A percentile compares a stretch with the other conserved stretches of the same genome.
phyloP scores from a whole-genome alignment of 768 basidiomycete genomes.

The Agaricus subrufescens region DNA sequence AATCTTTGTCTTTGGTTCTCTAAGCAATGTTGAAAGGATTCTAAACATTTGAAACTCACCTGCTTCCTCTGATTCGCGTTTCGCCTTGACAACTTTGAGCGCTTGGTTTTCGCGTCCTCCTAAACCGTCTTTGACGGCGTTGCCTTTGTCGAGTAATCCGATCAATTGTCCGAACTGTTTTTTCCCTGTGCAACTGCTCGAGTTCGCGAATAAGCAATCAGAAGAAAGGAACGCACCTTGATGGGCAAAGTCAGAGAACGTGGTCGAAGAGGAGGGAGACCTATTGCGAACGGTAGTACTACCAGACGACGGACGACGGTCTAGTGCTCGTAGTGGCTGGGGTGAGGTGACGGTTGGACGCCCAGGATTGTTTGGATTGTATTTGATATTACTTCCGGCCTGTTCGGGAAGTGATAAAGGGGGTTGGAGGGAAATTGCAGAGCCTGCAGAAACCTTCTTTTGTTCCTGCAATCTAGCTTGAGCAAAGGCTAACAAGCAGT shows the following conservation, averaged over 20 bases:
- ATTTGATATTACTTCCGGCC: slow-evolving; percentile 34
- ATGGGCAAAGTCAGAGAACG: slow-evolving; percentile 84
- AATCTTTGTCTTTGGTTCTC: slow-evolving; percentile 69
- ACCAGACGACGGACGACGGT: slow-evolving; percentile 66
- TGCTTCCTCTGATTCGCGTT: slow-evolving; percentile 89
- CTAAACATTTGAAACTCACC: slow-evolving; percentile 38
- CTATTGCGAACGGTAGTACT: slow-evolving; percentile 54
- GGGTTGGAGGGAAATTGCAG: slow-evolving; percentile 27
- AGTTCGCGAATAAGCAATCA: neutral
- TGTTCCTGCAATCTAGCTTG: slow-evolving; percentile 49
- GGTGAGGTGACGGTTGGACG: slow-evolving; percentile 62
- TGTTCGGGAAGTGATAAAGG: slow-evolving; percentile 24
- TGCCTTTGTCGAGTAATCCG: slow-evolving; percentile 77
- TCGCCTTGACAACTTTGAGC: slow-evolving; percentile 72
- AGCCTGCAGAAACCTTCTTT: slow-evolving; percentile 42
- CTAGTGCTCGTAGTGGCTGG: slow-evolving; percentile 70
- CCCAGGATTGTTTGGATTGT: slow-evolving; percentile 39
- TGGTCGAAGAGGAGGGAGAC: slow-evolving; percentile 76
- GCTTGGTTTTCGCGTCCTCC: slow-evolving; percentile 62
- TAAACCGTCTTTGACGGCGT: slow-evolving; percentile 54
- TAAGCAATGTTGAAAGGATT: neutral
- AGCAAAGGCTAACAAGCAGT: neutral
- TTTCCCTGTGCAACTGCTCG: slow-evolving; percentile 50
- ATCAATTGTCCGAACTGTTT: slow-evolving; percentile 83
- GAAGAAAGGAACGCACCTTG: slow-evolving; percentile 47